Percentiles rank a stretch among this genome's conserved stretches.
Evolutionary conservation across 176 grass and related monocot species (phyloP).

Genomic region (Luzula sylvatica): DNA sequence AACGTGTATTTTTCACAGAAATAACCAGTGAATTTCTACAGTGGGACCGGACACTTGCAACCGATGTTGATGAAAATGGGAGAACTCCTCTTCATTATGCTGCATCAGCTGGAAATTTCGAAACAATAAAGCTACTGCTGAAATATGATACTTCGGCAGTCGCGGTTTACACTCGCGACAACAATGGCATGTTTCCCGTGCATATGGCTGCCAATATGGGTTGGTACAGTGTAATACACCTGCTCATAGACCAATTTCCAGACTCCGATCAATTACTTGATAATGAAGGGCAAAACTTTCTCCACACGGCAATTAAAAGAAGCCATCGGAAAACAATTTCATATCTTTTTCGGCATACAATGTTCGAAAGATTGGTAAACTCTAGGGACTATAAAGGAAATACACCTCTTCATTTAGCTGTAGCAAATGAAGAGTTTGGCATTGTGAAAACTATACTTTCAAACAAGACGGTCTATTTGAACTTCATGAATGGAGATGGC

Average conservation of each 20-base stretch:
- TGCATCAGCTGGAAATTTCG: background rate
- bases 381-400: background rate
- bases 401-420: conserved; percentile 1
- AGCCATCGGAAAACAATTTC: background rate
- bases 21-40: too few relatives aligned
- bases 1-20: too few relatives aligned
- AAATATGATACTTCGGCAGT: background rate
- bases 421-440: background rate
- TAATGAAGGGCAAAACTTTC: background rate
- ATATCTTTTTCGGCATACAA: too few relatives aligned
- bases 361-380: conserved; percentile 7
- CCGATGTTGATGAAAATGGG: background rate
- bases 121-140: background rate
- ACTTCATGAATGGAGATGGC: background rate
- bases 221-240: background rate
- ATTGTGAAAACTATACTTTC: background rate
- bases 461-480: background rate
- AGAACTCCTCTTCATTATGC: conserved; percentile 15
- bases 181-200: background rate
- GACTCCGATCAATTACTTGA: conserved; percentile 2
- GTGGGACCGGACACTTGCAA: background rate
- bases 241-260: background rate
- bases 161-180: background rate
- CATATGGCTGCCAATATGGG: conserved; percentile 3
- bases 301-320: conserved; percentile 2